Conservation (phyloP, 2,329 filamentous ascomycete genomes). For the Orbilia javanica region DNA sequence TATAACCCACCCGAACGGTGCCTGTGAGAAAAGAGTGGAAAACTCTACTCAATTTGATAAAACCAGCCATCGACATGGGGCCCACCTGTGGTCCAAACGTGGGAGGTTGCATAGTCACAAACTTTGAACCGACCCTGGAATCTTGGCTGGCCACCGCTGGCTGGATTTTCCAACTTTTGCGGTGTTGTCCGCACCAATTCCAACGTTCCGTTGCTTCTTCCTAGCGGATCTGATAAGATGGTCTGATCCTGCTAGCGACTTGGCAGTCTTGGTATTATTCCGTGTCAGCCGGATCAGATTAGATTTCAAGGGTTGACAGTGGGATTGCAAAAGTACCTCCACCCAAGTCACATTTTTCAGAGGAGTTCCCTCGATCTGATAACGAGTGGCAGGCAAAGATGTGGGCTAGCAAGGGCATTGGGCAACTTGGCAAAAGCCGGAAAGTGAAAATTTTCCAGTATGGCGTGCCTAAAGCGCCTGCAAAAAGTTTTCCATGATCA, state of each 20-base stretch:
- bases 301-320: conserved; percentile 51
- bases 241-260: conserved; percentile 50
- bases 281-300: conserved; percentile 59
- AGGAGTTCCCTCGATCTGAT: conserved; percentile 59
- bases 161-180: conserved; percentile 10
- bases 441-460: conserved; percentile 54
- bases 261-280: conserved; percentile 55
- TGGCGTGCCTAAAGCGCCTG: conserved; percentile 46
- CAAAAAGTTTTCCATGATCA: conserved; percentile 25
- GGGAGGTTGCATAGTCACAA: conserved; percentile 50
- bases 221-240: conserved; percentile 59
- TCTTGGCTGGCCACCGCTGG: conserved; percentile 28
- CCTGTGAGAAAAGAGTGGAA: conserved; percentile 23
- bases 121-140: conserved; percentile 17
- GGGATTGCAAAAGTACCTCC: conserved; percentile 21
- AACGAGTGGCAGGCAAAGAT: conserved; percentile 40
- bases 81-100: conserved; percentile 33
- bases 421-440: conserved; percentile 36
- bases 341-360: conserved; percentile 40
- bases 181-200: conserved; percentile 29
- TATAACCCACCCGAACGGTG: conserved; percentile 16
- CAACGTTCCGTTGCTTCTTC: conserved; percentile 35
- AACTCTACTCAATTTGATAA: conserved; percentile 23
- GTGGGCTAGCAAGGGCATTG: conserved; percentile 41
- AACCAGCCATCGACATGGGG: conserved; percentile 30